phyloP scores from a whole-genome alignment of 768 basidiomycete species.

The Phylloporus rhodoxanthus region DNA sequence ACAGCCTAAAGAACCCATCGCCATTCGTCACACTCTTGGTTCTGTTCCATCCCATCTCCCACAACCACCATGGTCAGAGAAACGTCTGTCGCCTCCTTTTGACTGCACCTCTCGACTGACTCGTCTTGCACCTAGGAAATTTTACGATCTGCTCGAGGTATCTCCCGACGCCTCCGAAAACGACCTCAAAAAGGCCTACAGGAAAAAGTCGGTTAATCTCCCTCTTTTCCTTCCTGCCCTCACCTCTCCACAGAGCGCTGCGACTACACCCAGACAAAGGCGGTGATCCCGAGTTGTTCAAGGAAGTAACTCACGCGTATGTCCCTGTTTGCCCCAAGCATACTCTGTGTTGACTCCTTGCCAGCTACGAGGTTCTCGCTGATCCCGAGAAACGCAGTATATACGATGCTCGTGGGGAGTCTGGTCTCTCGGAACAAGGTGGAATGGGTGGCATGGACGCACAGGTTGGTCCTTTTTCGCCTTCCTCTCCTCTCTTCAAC shows the following conservation, averaged over 20 bases:
- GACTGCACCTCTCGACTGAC: not conserved
- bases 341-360: not conserved
- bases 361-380: conserved; percentile 87
- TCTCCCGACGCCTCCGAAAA: conserved; percentile 68
- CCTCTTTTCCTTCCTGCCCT: conserved; percentile 1
- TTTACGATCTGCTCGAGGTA: conserved; percentile 89
- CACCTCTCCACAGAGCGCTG: conserved; percentile 52
- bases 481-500: not conserved
- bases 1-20: conserved; percentile 18
- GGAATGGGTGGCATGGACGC: conserved; percentile 97
- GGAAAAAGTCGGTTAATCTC: conserved; percentile 65
- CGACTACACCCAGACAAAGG: conserved; percentile 91
- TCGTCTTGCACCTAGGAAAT: conserved; percentile 52
- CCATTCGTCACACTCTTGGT: conserved; percentile 9
- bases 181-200: conserved; percentile 93
- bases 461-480: conserved; percentile 49
- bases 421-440: conserved; percentile 78
- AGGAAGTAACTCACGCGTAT: conserved; percentile 93
- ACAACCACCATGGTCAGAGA: conserved; percentile 56
- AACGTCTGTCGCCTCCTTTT: conserved; percentile 37
- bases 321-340: conserved; percentile 27
- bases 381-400: conserved; percentile 75
- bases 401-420: conserved; percentile 91
- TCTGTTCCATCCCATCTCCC: conserved; percentile 9
- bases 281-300: conserved; percentile 94